A percentile compares a stretch with the other conserved stretches of the same genome.
These are phyloP conservation scores for Aureobasidium sp. DNA, from an alignment of 2,329 filamentous ascomycete genomes.

Conservation along the genomic window DNA sequence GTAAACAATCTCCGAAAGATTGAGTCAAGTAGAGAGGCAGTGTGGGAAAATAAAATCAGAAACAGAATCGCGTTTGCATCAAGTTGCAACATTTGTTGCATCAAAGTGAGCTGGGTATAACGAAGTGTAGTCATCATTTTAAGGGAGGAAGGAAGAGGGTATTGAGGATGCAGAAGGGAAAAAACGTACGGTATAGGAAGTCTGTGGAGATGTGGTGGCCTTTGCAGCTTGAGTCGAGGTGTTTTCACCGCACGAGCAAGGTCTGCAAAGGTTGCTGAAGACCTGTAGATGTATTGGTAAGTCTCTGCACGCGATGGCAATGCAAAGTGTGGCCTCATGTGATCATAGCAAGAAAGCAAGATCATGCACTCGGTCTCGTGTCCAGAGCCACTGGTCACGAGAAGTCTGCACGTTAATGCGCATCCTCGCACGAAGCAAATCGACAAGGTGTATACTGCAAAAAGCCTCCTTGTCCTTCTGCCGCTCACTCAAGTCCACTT, in stretches of 20 bases:
- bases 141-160: conserved; percentile 17
- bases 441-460: conserved; percentile 10
- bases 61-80: conserved; percentile 71
- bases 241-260: neutral
- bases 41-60: conserved; percentile 1
- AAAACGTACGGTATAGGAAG: neutral
- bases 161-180: conserved; percentile 16
- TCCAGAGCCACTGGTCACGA: conserved; percentile 9
- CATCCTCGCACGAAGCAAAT: conserved; percentile 9
- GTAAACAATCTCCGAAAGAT: neutral
- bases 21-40: neutral
- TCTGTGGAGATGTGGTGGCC: neutral
- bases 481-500: neutral
- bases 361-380: conserved; percentile 3
- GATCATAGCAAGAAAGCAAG: conserved; percentile 11
- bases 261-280: neutral
- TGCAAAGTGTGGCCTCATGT: neutral
- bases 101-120: conserved; percentile 99
- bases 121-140: conserved; percentile 80
- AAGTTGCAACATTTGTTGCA: conserved; percentile 65
- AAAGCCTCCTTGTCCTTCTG: conserved; percentile 9
- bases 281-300: neutral
- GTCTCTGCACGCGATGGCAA: neutral
- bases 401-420: neutral
- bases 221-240: neutral